These are phyloP conservation scores for Terana coerulea DNA, from an alignment of 768 basidiomycete species.

Conservation along the genomic window DNA sequence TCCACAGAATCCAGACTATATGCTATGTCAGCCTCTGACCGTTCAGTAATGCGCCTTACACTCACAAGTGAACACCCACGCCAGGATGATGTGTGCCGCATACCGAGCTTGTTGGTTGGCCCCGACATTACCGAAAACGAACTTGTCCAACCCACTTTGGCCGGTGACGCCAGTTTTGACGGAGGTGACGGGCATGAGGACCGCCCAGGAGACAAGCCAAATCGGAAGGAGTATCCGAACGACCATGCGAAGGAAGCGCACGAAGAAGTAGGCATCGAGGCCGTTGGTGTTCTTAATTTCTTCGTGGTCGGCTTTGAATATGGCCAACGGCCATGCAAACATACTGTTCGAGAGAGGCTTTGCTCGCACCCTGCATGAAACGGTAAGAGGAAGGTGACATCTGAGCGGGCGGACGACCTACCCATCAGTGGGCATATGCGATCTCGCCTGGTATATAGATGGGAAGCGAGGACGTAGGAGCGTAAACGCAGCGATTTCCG, in stretches of 20 bases:
- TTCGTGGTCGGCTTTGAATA: conserved; percentile 56
- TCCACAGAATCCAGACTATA: conserved; percentile 9
- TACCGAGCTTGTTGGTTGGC: conserved; percentile 48
- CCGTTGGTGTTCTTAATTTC: conserved; percentile 66
- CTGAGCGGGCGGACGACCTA: conserved; percentile 25
- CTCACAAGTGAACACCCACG: conserved; percentile 73
- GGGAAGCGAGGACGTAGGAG: conserved; percentile 77
- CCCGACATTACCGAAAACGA: conserved; percentile 79
- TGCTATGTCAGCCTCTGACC: not conserved
- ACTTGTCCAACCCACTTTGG: conserved; percentile 56
- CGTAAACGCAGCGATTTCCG: conserved; percentile 69
- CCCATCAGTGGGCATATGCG: conserved; percentile 46
- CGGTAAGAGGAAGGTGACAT: conserved; percentile 24
- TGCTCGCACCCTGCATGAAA: conserved; percentile 49
- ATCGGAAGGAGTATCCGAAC: conserved; percentile 79
- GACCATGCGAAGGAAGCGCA: conserved; percentile 84
- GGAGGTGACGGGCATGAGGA: conserved; percentile 72
- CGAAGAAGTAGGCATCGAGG: conserved; percentile 89
- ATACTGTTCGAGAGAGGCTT: conserved; percentile 43
- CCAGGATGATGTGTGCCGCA: conserved; percentile 71
- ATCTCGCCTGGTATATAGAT: conserved; percentile 80
- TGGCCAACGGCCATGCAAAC: conserved; percentile 62
- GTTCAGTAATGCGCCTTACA: no score
- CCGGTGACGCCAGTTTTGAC: conserved; percentile 40
- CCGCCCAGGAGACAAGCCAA: conserved; percentile 81